These are phyloP conservation scores for Aspergillus fumigatus DNA, from an alignment of 2,329 filamentous ascomycete species.

Conservation along the genomic window DNA sequence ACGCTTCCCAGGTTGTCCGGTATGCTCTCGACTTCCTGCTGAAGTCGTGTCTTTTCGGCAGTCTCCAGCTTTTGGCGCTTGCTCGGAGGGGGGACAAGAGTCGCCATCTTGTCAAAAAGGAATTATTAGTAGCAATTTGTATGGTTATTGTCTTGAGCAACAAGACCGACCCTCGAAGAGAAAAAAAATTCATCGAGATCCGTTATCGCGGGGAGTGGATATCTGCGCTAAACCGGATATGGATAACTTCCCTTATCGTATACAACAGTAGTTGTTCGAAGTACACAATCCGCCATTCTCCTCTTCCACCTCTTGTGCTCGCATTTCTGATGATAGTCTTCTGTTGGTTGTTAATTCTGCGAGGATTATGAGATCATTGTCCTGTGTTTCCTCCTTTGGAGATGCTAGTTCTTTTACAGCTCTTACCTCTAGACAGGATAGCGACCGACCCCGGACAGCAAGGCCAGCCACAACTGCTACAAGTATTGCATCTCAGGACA, in stretches of 20 bases:
- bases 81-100: constrained; percentile 73
- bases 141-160: neutral
- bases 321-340: neutral
- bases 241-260: constrained; percentile 4
- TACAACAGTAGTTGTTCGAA: neutral
- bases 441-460: constrained; percentile 49
- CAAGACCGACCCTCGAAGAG: neutral
- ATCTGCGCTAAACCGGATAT: constrained; percentile 17
- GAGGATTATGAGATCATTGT: constrained; percentile 1
- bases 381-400: constrained; percentile 7
- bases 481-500: constrained; percentile 57
- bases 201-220: constrained; percentile 14
- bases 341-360: neutral
- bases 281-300: neutral
- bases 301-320: neutral
- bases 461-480: constrained; percentile 52
- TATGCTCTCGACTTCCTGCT: constrained; percentile 67
- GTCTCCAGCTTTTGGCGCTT: constrained; percentile 80
- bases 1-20: constrained; percentile 69
- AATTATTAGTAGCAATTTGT: neutral
- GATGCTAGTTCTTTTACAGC: constrained; percentile 16
- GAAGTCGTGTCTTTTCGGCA: constrained; percentile 64
- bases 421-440: constrained; percentile 29
- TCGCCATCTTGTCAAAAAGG: constrained; percentile 60
- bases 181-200: constrained; percentile 15